These are phyloP conservation scores for Sordaria brevicollis DNA, from an alignment of 495 filamentous ascomycete species.

Conservation along the genomic window DNA sequence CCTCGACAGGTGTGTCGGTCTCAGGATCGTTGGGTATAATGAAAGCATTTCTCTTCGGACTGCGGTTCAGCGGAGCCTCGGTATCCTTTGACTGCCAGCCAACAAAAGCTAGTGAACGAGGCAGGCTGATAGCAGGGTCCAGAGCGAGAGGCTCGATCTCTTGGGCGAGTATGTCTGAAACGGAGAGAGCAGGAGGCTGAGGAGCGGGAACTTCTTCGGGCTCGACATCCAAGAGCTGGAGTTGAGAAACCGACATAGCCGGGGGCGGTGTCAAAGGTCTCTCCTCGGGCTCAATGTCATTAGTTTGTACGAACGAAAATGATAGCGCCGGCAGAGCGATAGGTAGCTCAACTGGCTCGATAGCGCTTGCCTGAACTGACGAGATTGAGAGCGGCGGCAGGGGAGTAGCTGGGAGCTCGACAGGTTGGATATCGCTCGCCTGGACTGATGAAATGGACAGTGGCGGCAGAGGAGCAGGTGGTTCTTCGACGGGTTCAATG, in stretches of 20 bases:
- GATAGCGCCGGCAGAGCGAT: constrained; percentile 6
- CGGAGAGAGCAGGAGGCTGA: neutral
- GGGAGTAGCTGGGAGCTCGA: neutral
- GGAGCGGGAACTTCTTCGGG: constrained; percentile 3
- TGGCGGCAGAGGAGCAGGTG: neutral
- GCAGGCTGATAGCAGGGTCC: neutral
- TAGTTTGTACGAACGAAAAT: constrained; percentile 4
- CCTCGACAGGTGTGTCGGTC: neutral
- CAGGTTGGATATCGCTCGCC: neutral
- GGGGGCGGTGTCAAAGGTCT: constrained; percentile 1
- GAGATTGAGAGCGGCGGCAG: constrained; percentile 18
- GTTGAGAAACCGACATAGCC: constrained; percentile 10
- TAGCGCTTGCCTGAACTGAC: constrained; percentile 16
- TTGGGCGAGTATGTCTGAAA: neutral
- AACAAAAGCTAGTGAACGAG: constrained; percentile 33
- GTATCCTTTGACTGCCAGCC: constrained; percentile 38
- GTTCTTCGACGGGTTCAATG: constrained; percentile 35
- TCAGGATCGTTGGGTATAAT: constrained; percentile 35
- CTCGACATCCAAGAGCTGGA: constrained; percentile 11
- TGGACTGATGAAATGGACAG: constrained; percentile 3
- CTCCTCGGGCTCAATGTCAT: constrained; percentile 10
- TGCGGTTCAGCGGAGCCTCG: constrained; percentile 37
- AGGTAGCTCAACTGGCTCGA: constrained; percentile 17
- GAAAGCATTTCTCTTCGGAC: constrained; percentile 37
- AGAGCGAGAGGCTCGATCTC: constrained; percentile 7